phyloP scores from a whole-genome alignment of 495 filamentous ascomycete species.

The Penicillium fimorum region DNA sequence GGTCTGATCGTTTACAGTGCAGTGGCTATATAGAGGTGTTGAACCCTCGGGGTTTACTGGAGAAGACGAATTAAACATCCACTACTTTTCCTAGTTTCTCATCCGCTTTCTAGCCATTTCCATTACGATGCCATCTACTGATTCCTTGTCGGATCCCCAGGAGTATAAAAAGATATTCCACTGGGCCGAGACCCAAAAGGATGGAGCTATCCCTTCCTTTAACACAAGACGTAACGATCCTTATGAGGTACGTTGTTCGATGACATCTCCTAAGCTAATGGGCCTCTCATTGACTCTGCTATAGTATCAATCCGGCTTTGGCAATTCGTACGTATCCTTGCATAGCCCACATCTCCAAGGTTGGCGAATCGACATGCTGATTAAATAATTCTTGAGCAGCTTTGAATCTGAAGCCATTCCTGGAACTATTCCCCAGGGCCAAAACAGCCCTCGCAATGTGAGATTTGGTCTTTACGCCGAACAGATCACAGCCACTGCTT shows the following conservation, averaged over 20 bases:
- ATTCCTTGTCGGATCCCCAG: constrained; percentile 29
- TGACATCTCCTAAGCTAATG: not conserved
- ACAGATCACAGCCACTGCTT: constrained; percentile 48
- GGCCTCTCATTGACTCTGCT: no score
- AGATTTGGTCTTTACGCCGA: constrained; percentile 50
- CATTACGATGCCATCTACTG: constrained; percentile 31
- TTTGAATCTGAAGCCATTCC: constrained; percentile 49
- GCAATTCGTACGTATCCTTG: constrained; percentile 45
- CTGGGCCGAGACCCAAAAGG: constrained; percentile 57
- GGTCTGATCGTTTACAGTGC: not conserved
- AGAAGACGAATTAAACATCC: not conserved
- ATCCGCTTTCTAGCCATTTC: not conserved
- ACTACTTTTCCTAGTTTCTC: not conserved
- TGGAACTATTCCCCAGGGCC: constrained; percentile 49
- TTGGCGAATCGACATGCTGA: constrained; percentile 31
- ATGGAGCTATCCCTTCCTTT: constrained; percentile 49
- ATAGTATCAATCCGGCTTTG: constrained; percentile 53
- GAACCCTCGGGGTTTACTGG: not conserved
- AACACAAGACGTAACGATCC: constrained; percentile 51
- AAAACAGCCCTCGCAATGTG: constrained; percentile 47
- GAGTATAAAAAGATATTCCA: constrained; percentile 59
- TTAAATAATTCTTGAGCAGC: constrained; percentile 22
- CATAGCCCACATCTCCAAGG: constrained; percentile 12
- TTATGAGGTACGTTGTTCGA: constrained; percentile 40
- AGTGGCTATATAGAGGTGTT: constrained; percentile 12